phyloP scores from a whole-genome alignment of 371 early-diverging fungal species.

The Mortierella sp. region DNA sequence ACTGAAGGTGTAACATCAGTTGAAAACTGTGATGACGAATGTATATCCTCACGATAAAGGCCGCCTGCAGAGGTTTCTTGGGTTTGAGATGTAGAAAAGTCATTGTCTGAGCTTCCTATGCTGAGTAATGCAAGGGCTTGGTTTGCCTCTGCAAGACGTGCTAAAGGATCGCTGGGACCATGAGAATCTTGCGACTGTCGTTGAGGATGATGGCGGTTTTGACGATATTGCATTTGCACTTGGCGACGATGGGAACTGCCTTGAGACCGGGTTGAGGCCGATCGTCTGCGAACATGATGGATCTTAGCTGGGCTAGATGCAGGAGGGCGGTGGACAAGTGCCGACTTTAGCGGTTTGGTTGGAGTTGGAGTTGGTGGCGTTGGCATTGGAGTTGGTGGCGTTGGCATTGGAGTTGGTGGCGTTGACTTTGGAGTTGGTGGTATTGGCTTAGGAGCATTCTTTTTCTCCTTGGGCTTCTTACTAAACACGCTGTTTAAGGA shows the following conservation, averaged over 20 bases:
- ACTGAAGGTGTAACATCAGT: conserved; percentile 8
- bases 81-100: conserved; percentile 11
- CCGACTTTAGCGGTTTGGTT: conserved; percentile 48
- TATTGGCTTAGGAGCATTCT: not conserved
- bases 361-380: too few relatives aligned
- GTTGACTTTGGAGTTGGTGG: not conserved
- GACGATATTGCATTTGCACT: not conserved
- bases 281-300: conserved; percentile 30
- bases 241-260: conserved; percentile 17
- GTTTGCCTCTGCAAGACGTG: conserved; percentile 39
- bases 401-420: conserved; percentile 2
- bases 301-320: conserved; percentile 4
- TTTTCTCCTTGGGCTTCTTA: conserved; percentile 13
- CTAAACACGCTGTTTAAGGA: conserved; percentile 40
- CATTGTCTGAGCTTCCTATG: conserved; percentile 3
- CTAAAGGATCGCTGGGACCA: conserved; percentile 15
- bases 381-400: not conserved
- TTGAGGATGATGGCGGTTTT: conserved; percentile 7
- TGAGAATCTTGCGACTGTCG: not conserved
- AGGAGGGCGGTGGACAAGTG: conserved; percentile 36
- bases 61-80: conserved; percentile 6
- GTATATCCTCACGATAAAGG: not conserved
- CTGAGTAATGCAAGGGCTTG: conserved; percentile 25
- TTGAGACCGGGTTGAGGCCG: conserved; percentile 46
- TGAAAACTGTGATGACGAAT: not conserved